These are phyloP conservation scores for Cutaneotrichosporon sp. DNA, from an alignment of 1,284 basidiomycete species.

Conservation along the genomic window DNA sequence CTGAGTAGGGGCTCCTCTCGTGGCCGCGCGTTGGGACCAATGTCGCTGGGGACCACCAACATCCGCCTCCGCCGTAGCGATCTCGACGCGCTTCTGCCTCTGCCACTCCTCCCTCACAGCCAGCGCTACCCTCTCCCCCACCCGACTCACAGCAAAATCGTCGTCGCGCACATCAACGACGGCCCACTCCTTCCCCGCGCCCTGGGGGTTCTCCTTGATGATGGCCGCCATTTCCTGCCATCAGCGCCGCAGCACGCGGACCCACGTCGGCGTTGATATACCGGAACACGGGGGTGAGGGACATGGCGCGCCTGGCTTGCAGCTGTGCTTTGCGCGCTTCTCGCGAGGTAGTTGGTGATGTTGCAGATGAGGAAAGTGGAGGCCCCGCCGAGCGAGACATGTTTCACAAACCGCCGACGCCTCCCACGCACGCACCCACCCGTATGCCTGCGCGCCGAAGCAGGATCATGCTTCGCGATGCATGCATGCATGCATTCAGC, in stretches of 20 bases:
- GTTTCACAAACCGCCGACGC: too few species aligned
- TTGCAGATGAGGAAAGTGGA: slow-evolving; percentile 2
- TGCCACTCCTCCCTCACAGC: too few species aligned
- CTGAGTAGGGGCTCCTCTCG: too few species aligned
- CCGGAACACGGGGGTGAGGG: slow-evolving; percentile 42
- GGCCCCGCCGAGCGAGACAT: too few species aligned
- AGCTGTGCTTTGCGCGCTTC: not conserved
- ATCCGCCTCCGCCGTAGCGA: too few species aligned
- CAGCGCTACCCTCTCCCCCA: too few species aligned
- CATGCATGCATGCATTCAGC: slow-evolving; percentile 4
- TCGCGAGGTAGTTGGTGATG: not conserved
- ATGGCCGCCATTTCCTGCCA: slow-evolving; percentile 46
- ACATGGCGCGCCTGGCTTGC: slow-evolving; percentile 31
- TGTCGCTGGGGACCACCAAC: too few species aligned
- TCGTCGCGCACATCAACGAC: slow-evolving; percentile 52
- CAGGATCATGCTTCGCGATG: too few species aligned
- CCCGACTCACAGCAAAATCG: slow-evolving; percentile 49
- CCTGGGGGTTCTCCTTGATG: slow-evolving; percentile 42
- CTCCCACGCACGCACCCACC: not conserved
- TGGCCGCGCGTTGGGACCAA: too few species aligned
- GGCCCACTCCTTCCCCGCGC: slow-evolving; percentile 36
- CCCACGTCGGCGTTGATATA: slow-evolving; percentile 49
- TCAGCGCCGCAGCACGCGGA: slow-evolving; percentile 1
- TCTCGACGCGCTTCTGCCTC: too few species aligned
- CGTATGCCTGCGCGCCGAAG: not conserved